Base-by-base conservation (phyloP, 169 alveolate genomes). In the Cryptosporidium bovis region DNA sequence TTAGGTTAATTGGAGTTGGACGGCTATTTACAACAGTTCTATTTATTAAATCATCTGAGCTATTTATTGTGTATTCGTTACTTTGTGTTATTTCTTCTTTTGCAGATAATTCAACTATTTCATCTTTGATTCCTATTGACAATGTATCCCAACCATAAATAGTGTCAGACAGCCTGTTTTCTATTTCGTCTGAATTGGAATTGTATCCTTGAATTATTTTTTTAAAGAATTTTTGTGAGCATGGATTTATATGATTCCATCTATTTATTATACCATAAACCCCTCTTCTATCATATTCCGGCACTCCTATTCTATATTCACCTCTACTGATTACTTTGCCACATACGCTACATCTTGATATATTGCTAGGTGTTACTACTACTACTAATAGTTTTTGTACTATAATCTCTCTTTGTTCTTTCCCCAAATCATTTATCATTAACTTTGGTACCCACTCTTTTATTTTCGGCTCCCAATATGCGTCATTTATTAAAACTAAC, bases 1-100 rank as follows among this genome's bases (percentile, higher is more conserved):
- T 90, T 27, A 83, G 60, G 36, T 91, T 82, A 56, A 90, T 83
- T 8, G 90, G 92, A 34, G 91, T 82, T 27, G 40, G 84, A 2
- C 58, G 50, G 13, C 58, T 31, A 20, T 60, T 71, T 1, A 77
- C 87, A 6, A 77, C 36, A 2, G 69, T 31, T 6, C 87, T 68
- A 48, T 64, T 40, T 13, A 77, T 18, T 2, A 77, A 62, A 20
- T 77, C 64, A 12, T 77, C 71, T 36, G 77, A 29, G 20, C 36
- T 44, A 18, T 44, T 50, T 36, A 77, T 77, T 12, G 33, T 50
- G 33, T 56, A 50, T 34, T 77, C 71, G 15, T 60, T 50, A 2
- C 50, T 15, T 6, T 69, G 27, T 53, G 51, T 53, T 34, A 77
- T 62, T 8, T 56, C 51, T 13, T 77, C 87, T 31, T 36, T 60